A percentile compares a stretch with the other conserved stretches of the same genome.
These are phyloP conservation scores for Dioscorea zingiberensis DNA, from an alignment of 106 monocot genomes.

Conservation along the genomic window DNA sequence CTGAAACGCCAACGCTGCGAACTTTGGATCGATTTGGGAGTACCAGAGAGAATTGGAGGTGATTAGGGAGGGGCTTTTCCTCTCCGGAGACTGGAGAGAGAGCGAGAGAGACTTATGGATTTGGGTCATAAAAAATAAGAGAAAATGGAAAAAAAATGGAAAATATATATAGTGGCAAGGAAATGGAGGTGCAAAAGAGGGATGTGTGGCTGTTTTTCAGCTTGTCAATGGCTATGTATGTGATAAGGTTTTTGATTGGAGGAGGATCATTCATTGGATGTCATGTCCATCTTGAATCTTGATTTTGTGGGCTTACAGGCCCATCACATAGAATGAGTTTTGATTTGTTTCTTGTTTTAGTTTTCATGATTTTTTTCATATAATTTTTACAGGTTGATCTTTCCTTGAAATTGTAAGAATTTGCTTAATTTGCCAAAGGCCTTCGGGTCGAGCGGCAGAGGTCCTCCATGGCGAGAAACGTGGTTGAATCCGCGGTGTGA, in stretches of 20 bases:
- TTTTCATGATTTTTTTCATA: too few relatives aligned
- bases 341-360: too few relatives aligned
- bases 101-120: constrained; percentile 1
- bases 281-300: too few relatives aligned
- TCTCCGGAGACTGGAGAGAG: background rate
- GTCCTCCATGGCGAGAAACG: too few relatives aligned
- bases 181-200: background rate
- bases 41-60: background rate
- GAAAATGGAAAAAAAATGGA: background rate
- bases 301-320: too few relatives aligned
- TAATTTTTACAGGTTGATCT: too few relatives aligned
- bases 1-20: background rate
- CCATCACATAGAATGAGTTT: too few relatives aligned
- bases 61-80: background rate
- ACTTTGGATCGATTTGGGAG: background rate
- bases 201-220: constrained; percentile 15
- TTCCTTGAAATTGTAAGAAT: too few relatives aligned
- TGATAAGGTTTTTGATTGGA: constrained; percentile 26
- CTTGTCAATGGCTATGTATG: constrained; percentile 6
- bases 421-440: too few relatives aligned
- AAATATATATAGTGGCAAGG: constrained; percentile 2
- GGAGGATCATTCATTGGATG: constrained; percentile 3
- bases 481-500: too few relatives aligned
- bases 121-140: background rate
- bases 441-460: too few relatives aligned